Base-by-base conservation (phyloP, 768 basidiomycete genomes). In the Russula virescens region DNA sequence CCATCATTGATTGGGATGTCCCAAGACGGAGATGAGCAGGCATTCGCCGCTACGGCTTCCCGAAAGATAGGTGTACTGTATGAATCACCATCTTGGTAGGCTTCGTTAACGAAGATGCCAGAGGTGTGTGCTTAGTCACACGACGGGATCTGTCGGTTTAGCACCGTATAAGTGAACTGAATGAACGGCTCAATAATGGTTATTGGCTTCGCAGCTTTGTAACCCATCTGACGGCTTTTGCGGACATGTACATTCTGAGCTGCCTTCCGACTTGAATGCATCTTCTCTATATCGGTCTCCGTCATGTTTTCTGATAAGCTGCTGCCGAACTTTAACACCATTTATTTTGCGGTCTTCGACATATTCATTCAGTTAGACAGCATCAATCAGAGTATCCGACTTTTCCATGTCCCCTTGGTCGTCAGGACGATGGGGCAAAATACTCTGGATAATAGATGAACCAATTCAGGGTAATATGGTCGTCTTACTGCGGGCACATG, bases 351-450 rank as follows among this genome's bases (percentile, higher is more conserved):
- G 38, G 16, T 10, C 26, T 3, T 18, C 5, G 18, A 11, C 18
- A n/a, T 10, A 55, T 43, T 54, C 38, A 25, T 43, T 54, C 38
- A 25, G 23, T 21, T 40, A 26, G 8, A 14, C 18, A 16, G 11
- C 19, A 43, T 61, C 47, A 43, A 47, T 34, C 40, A 47, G 23
- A 34, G 5, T 13, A 47, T 34, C 40, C 40, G 23, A 34, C 9
- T 13, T 25, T 48, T 31, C 40, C 18, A 23, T 8, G 8, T 23
- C 26, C 9, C 21, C n/a, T 21, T 58, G 51, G 61, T 62, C 56
- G 61, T 52, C 51, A 62, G 46, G 61, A 46, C 43, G 56, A 62
- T 58, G 10, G 13, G n/a, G 16, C 14, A 10, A 34, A 31, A 6
- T 28, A 10, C 16, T 31, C 21, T 2, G n/a, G 21, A 61, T 18